Percentiles rank a stretch among this genome's conserved stretches.
Conservation (phyloP, 495 filamentous ascomycete species). For the Aspergillus nanangensis region DNA sequence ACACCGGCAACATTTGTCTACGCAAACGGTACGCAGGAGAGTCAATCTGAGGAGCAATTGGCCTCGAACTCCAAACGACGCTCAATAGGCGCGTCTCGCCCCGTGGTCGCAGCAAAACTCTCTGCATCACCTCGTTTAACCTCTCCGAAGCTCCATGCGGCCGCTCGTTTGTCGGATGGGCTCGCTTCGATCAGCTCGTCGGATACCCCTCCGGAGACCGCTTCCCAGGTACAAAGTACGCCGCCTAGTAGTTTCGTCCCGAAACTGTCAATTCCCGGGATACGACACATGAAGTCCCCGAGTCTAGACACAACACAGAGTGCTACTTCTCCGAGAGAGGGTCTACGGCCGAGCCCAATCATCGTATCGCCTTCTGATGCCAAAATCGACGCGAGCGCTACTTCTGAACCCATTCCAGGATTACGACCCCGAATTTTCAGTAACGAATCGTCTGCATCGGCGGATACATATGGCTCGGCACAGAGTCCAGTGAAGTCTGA, state of each 20-base stretch:
- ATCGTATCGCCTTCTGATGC: slow-evolving; percentile 23
- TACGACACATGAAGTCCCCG: slow-evolving; percentile 33
- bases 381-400: slow-evolving; percentile 16
- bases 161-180: slow-evolving; percentile 25
- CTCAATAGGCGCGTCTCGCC: slow-evolving; percentile 34
- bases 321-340: slow-evolving; percentile 14
- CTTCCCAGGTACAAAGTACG: slow-evolving; percentile 17
- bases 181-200: slow-evolving; percentile 14
- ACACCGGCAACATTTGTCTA: slow-evolving; percentile 53
- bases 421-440: slow-evolving; percentile 38
- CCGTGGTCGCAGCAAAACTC: slow-evolving; percentile 22
- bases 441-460: slow-evolving; percentile 31
- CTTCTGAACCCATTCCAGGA: slow-evolving; percentile 27
- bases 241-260: slow-evolving; percentile 17
- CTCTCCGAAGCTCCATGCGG: slow-evolving; percentile 31
- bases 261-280: slow-evolving; percentile 11
- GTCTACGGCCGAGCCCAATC: slow-evolving; percentile 32
- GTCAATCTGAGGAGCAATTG: slow-evolving; percentile 16
- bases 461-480: slow-evolving; percentile 24
- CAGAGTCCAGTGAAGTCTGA: slow-evolving; percentile 44
- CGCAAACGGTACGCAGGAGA: slow-evolving; percentile 47
- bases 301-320: slow-evolving; percentile 33
- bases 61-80: slow-evolving; percentile 23
- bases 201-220: slow-evolving; percentile 17
- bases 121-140: slow-evolving; percentile 39